Evolutionary conservation across 1,284 basidiomycete genomes (phyloP), one percentile per base, ranked within the genome.

Genomic region (Apiotrichum gracile): DNA sequence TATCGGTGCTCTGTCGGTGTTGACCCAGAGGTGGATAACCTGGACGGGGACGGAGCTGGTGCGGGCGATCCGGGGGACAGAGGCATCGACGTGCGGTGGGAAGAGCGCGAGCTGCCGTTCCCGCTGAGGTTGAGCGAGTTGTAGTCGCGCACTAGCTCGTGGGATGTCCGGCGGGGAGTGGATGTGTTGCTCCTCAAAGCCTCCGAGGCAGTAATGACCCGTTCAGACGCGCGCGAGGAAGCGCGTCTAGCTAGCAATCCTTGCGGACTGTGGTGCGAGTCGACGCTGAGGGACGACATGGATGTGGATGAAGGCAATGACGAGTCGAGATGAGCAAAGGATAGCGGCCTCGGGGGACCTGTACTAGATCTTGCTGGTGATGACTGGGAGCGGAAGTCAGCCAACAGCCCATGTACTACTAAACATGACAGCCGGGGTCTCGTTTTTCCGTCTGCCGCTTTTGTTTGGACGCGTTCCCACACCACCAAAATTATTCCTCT

Each of bases 271-370:
- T 48, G 58, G n/a, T 52, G 53, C 24, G 58, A 59, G 49, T 59
- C 58, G 46, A 59, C 55, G 42, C 54, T 55, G 33, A 59, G 46
- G 3, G 58, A 59, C n/a, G 49, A 52, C 29, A 59, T 49, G 39
- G 57, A 57, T 22, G 45, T 25, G 19, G 35, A 47, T 12, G 34
- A 27, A 4, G 34, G 9, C n/a, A 37, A n/a, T 13, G 35, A 21
- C 12, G 45, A 46, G 4, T 46, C 33, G 14, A 35, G 21, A n/a
- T 21, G 13, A 7, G 45, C 6, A 34, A 34, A 14, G 5, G 29
- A 45, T 10, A 43, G 27, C 12, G 26, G 41, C 13, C 41, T 25
- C 19, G 43, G 43, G 31, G 31, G 12, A 14, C 12, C 12, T 31
- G 31, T 10, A 31, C 31, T 31, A 14, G 31, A n/a, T n/a, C n/a